Percentiles rank a stretch among this genome's conserved stretches.
phyloP scores from a whole-genome alignment of 257 asterid genomes.

The Solanum clarkiae region DNA sequence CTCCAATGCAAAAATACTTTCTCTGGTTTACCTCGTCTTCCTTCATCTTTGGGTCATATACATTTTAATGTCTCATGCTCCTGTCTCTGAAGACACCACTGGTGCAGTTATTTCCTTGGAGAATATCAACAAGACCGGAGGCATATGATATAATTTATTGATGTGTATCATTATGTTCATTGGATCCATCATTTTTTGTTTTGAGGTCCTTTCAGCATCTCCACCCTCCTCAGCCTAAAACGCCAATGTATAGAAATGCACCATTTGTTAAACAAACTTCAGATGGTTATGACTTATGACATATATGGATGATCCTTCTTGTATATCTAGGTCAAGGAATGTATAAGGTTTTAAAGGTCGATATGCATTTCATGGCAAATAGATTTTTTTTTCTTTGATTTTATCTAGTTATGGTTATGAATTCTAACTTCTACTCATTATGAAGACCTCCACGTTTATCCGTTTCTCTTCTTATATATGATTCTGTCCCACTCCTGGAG shows the following conservation, averaged over 20 bases:
- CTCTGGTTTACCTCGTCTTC: conserved; percentile 53
- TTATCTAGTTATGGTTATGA: neutral
- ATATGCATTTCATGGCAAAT: neutral
- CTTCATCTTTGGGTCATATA: conserved; percentile 88
- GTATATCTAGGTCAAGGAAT: neutral
- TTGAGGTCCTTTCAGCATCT: neutral
- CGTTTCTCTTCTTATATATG: neutral
- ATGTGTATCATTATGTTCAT: neutral
- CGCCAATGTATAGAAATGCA: conserved; percentile 4
- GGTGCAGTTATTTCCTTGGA: conserved; percentile 65
- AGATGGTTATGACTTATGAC: neutral
- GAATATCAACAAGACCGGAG: conserved; percentile 70
- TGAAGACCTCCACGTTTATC: neutral
- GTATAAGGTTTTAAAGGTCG: neutral
- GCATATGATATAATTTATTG: conserved; percentile 17
- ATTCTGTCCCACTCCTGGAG: neutral
- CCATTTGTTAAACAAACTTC: neutral
- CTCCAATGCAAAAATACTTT: conserved; percentile 62
- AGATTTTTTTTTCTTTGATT: neutral
- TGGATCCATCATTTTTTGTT: neutral
- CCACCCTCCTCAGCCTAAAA: neutral
- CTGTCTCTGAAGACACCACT: conserved; percentile 35
- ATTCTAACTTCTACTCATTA: neutral
- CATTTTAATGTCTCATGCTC: conserved; percentile 56
- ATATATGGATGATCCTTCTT: neutral